A percentile compares a stretch with the other conserved stretches of the same genome.
Conservation (phyloP, 73 alveolate genomes). For the Uronychia binucleata region DNA sequence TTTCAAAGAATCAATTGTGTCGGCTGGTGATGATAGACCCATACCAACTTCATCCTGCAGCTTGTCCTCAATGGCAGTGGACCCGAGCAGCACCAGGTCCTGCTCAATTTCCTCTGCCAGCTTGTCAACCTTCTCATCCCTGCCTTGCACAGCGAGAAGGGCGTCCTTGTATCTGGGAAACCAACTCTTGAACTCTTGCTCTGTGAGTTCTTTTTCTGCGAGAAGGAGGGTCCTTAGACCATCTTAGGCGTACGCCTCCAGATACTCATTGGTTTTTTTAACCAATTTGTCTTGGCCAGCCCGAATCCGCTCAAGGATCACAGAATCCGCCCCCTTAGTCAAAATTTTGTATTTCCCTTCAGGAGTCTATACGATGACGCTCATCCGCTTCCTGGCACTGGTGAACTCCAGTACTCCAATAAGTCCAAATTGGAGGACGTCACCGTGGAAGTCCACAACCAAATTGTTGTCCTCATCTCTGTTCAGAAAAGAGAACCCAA, state of each 20-base stretch:
- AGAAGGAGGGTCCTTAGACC: conserved; percentile 96
- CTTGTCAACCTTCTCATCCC: conserved; percentile 76
- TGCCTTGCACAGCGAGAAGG: conserved; percentile 52
- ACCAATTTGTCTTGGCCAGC: conserved; percentile 1
- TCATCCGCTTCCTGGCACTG: conserved; percentile 96
- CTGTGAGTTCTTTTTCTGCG: conserved; percentile 82
- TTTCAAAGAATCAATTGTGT: conserved; percentile 20
- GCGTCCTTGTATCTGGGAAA: conserved; percentile 68
- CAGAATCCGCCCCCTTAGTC: conserved; percentile 94
- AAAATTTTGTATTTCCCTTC: conserved; percentile 76
- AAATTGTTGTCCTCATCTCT: conserved; percentile 84
- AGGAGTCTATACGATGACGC: conserved; percentile 75
- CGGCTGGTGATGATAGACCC: no score
- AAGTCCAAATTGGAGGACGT: conserved; percentile 60
- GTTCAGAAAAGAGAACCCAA: conserved; percentile 80
- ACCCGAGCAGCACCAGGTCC: conserved; percentile 84
- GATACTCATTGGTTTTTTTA: conserved; percentile 60
- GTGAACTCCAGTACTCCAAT: conserved; percentile 87
- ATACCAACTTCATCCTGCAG: conserved; percentile 90
- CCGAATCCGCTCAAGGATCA: conserved; percentile 51
- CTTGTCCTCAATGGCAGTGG: conserved; percentile 94
- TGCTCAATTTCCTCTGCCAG: conserved; percentile 81
- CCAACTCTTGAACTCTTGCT: conserved; percentile 85
- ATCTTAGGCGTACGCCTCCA: conserved; percentile 81
- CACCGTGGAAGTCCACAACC: conserved; percentile 35